Conservation (phyloP, 1,139 yeast species). For the Pichiaceae sp. region DNA sequence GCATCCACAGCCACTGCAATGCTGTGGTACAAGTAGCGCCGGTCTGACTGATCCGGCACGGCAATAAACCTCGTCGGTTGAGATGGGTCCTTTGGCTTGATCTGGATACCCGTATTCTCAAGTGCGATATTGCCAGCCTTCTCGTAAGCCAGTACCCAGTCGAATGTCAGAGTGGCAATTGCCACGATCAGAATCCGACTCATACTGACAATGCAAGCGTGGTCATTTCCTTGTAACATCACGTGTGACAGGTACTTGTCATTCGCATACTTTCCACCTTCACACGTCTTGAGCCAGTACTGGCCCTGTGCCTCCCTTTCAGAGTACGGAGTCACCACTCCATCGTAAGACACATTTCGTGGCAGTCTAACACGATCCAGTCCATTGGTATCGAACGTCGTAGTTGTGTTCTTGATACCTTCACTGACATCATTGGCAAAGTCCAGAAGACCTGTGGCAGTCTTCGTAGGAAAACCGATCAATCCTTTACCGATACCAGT, state of each 20-base stretch:
- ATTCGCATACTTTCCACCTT: constrained; percentile 66
- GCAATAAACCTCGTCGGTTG: constrained; percentile 55
- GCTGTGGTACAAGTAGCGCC: constrained; percentile 60
- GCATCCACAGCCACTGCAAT: constrained; percentile 78
- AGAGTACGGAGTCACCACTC: constrained; percentile 66
- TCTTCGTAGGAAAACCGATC: constrained; percentile 90
- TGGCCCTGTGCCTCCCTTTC: constrained; percentile 90
- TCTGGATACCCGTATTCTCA: constrained; percentile 72
- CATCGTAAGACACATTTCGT: constrained; percentile 61
- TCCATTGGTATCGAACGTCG: constrained; percentile 77
- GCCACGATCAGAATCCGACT: constrained; percentile 62
- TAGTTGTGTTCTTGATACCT: constrained; percentile 88
- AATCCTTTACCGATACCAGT: constrained; percentile 93
- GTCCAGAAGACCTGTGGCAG: constrained; percentile 92
- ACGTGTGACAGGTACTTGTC: constrained; percentile 84
- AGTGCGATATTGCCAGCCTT: constrained; percentile 61
- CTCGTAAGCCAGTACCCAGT: constrained; percentile 60
- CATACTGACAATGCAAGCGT: constrained; percentile 70
- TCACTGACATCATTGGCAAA: constrained; percentile 89
- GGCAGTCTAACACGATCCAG: constrained; percentile 80
- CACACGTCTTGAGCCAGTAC: constrained; percentile 76
- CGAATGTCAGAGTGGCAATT: constrained; percentile 48
- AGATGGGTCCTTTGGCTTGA: constrained; percentile 38
- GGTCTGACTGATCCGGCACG: constrained; percentile 56
- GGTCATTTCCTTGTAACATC: constrained; percentile 71